Evolutionary conservation across 2,329 filamentous ascomycete species (phyloP).

Genomic region (Didymella glomerata): DNA sequence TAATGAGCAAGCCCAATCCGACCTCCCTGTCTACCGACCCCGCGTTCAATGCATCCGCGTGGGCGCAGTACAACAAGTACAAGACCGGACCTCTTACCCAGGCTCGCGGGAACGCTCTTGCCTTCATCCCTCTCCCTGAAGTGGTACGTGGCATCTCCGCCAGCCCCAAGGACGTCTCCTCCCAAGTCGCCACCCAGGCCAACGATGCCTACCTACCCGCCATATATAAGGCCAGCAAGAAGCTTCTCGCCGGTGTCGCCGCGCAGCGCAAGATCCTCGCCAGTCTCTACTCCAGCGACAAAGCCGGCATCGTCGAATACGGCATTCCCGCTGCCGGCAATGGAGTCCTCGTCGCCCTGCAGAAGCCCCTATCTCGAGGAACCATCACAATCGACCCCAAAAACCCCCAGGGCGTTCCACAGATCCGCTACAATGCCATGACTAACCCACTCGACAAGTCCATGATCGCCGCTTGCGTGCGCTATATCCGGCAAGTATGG

Average conservation of each 20-base stretch:
- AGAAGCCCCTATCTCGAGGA: slow-evolving; percentile 54
- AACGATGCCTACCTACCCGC: slow-evolving; percentile 32
- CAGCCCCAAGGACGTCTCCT: slow-evolving; percentile 22
- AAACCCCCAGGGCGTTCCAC: slow-evolving; percentile 39
- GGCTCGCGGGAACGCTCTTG: slow-evolving; percentile 38
- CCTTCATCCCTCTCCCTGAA: slow-evolving; percentile 39
- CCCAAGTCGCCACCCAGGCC: slow-evolving; percentile 21
- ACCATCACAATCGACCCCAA: slow-evolving; percentile 39
- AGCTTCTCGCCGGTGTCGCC: slow-evolving; percentile 36
- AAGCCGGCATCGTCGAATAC: slow-evolving; percentile 40
- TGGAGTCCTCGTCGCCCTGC: slow-evolving; percentile 37
- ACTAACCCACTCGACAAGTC: slow-evolving; percentile 43
- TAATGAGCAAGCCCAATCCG: slow-evolving; percentile 35
- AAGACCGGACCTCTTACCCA: slow-evolving; percentile 41
- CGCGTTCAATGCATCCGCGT: slow-evolving; percentile 41
- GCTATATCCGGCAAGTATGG: slow-evolving; percentile 46
- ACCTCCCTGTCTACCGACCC: slow-evolving; percentile 31
- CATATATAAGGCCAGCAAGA: slow-evolving; percentile 37
- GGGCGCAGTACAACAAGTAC: slow-evolving; percentile 36
- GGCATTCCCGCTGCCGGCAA: slow-evolving; percentile 48
- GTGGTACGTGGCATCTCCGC: slow-evolving; percentile 32
- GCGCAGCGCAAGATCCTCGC: slow-evolving; percentile 42
- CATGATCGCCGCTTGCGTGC: slow-evolving; percentile 47
- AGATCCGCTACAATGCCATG: slow-evolving; percentile 41
- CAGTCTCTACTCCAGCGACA: slow-evolving; percentile 30